A percentile compares a stretch with the other conserved stretches of the same genome.
These are phyloP conservation scores for Trichophyton simii DNA, from an alignment of 2,329 filamentous ascomycete genomes.

Conservation along the genomic window DNA sequence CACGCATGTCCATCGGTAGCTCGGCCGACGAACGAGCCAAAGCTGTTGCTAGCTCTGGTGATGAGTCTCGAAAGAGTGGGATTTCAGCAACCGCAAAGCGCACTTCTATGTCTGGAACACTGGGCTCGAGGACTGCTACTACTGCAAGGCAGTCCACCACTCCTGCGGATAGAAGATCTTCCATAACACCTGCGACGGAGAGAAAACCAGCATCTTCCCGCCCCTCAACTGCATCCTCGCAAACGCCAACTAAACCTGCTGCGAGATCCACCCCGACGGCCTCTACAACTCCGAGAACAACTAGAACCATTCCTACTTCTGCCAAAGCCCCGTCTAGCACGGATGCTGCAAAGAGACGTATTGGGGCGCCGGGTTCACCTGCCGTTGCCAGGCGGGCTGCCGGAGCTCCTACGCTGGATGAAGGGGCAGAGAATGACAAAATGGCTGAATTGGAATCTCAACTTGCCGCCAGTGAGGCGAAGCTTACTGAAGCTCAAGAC, in stretches of 20 bases:
- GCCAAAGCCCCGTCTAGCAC: slow-evolving; percentile 7
- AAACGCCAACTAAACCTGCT: slow-evolving; percentile 23
- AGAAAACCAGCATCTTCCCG: slow-evolving; percentile 21
- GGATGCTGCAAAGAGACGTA: slow-evolving; percentile 8
- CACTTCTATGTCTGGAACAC: slow-evolving; percentile 31
- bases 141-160: slow-evolving; percentile 21
- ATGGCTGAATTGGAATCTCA: slow-evolving; percentile 12
- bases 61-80: slow-evolving; percentile 30
- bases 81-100: slow-evolving; percentile 34
- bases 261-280: slow-evolving; percentile 15
- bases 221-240: slow-evolving; percentile 20
- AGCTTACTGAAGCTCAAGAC: slow-evolving; percentile 11
- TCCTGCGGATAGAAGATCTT: slow-evolving; percentile 27
- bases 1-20: slow-evolving; percentile 32
- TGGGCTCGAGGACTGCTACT: slow-evolving; percentile 24
- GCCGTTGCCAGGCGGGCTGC: slow-evolving; percentile 14
- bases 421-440: slow-evolving; percentile 12
- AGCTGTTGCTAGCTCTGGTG: slow-evolving; percentile 32
- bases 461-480: slow-evolving; percentile 14
- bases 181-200: slow-evolving; percentile 25
- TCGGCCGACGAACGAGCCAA: slow-evolving; percentile 33
- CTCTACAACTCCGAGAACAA: slow-evolving; percentile 13
- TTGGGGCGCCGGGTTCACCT: slow-evolving; percentile 5
- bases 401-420: slow-evolving; percentile 7
- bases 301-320: slow-evolving; percentile 7